phyloP scores from a whole-genome alignment of 176 grass and related monocot genomes.

The Carex littledalei region DNA sequence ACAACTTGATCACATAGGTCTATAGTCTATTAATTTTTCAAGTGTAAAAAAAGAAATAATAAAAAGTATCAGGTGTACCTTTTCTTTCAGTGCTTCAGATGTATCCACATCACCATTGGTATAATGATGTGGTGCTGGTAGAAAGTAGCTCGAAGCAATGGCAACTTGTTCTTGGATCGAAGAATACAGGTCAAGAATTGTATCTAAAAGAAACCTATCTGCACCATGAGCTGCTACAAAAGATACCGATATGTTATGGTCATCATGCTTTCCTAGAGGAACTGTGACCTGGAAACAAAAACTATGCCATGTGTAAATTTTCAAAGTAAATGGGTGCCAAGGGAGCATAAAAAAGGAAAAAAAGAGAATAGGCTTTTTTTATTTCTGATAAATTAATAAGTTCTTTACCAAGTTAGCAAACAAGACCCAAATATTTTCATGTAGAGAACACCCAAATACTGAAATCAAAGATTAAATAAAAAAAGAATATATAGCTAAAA shows the following conservation, averaged over 20 bases:
- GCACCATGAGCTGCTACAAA: constrained; percentile 77
- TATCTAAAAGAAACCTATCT: constrained; percentile 76
- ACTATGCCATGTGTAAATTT: background rate
- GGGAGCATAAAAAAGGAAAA: background rate
- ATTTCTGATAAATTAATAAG: background rate
- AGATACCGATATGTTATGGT: constrained; percentile 68
- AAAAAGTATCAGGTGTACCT: constrained; percentile 35
- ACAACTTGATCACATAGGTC: background rate
- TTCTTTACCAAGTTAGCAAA: background rate
- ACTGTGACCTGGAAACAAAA: constrained; percentile 61
- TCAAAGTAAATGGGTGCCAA: background rate
- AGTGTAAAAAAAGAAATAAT: background rate
- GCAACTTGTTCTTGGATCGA: constrained; percentile 65
- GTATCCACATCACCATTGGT: constrained; percentile 46
- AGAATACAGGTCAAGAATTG: constrained; percentile 58
- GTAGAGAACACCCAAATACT: background rate
- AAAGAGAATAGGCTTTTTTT: background rate
- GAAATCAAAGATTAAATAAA: background rate
- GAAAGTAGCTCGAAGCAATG: constrained; percentile 44
- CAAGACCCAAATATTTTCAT: background rate
- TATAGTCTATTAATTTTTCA: background rate
- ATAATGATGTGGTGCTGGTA: constrained; percentile 32
- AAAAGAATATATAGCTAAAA: background rate
- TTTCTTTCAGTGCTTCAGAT: constrained; percentile 84
- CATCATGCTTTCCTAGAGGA: constrained; percentile 68